Conservation (phyloP, 306 rosid genomes). For the Oemleria cerasiformis region DNA sequence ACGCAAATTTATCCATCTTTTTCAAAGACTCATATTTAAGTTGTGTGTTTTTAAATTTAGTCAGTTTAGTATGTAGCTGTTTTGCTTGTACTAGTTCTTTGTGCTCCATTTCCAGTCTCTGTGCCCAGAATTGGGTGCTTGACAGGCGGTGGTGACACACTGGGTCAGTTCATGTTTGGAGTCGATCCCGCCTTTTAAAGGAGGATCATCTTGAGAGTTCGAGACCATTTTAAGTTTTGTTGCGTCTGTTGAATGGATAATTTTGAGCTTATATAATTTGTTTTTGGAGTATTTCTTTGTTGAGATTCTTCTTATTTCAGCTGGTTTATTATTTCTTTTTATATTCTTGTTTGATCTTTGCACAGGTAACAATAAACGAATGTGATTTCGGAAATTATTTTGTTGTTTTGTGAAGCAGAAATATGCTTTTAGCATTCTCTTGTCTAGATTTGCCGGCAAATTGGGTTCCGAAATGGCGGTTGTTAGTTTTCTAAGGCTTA, state of each 20-base stretch:
- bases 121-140: constrained; percentile 31
- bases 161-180: not conserved
- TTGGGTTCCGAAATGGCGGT: too few species aligned
- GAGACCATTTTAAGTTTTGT: not conserved
- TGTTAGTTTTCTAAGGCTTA: too few species aligned
- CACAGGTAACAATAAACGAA: too few species aligned
- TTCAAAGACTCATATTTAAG: not conserved
- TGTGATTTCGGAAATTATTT: too few species aligned
- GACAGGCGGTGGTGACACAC: constrained; percentile 28
- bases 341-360: not conserved
- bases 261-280: not conserved
- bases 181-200: not conserved
- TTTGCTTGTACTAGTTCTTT: not conserved
- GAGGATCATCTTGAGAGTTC: not conserved
- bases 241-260: constrained; percentile 2
- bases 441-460: too few species aligned
- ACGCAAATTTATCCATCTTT: not conserved
- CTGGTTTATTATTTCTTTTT: not conserved
- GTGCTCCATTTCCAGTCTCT: not conserved
- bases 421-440: too few species aligned
- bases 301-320: not conserved
- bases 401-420: too few species aligned
- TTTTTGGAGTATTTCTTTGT: not conserved
- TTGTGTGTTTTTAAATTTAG: constrained; percentile 9
- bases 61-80: constrained; percentile 10